Evolutionary conservation across 106 monocot species (phyloP), one percentile per base, ranked within the genome.

Genomic region (Xerophyta viscosa): DNA sequence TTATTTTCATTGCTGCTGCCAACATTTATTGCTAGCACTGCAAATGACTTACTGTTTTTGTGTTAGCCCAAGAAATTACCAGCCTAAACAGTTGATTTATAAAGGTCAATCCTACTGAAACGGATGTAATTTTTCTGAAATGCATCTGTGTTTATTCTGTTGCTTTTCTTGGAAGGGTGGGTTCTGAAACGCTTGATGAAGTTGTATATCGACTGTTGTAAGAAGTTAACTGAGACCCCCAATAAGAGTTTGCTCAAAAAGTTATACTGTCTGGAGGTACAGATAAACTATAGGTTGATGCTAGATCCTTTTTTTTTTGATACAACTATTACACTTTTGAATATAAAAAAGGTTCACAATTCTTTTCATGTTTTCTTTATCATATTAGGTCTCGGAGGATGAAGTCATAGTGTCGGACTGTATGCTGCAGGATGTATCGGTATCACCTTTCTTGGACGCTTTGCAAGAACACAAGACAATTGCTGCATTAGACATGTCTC

Each of bases 161-260:
- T 19, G 31, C 29, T 44, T 10, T 21, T 31, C 8, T 31, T 1
- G 19, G 13, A 62, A 96, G 96, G 76, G 65, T 96, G 96, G 96
- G 79, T 82, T 8, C 88, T 78, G 47, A 96, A 86, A 68, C 88
- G 81, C 27, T 65, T 89, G 39, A 73, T 89, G 73, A 89, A 85
- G 66, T 45, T 77, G 55, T 96, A 96, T 18, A 56, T 82, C 37
- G 79, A 85, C 53, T 74, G 41, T 57, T 88, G 88, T 53, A 30
- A 61, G 51, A 89, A 77, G 50, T 66, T 62, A 54, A 67, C 65
- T 28, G 96, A 89, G 48, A 37, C 57, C 41, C 72, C 96, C 15
- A 86, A 66, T 60, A 39, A 73, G 67, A 79, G 65, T 24, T 67
- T 96, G 61, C 62, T 89, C 4, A 79, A 66, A 20, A 82, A 82